A percentile compares a stretch with the other conserved stretches of the same genome.
phyloP scores from a whole-genome alignment of 257 asterid genomes.

The Nicotiana undulata region DNA sequence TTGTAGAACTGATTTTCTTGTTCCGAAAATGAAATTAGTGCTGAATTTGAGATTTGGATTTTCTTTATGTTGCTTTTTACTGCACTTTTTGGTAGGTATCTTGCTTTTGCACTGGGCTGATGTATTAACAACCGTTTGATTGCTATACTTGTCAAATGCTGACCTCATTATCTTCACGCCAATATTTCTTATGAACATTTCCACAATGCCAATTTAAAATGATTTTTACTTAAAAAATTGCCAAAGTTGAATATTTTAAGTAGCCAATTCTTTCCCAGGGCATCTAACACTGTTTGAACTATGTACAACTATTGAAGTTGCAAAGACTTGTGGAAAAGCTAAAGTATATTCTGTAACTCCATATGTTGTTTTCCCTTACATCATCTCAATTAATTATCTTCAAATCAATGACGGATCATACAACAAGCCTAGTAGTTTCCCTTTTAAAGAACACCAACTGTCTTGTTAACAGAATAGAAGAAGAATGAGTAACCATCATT shows the following conservation, averaged over 20 bases:
- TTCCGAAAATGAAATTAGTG: background rate
- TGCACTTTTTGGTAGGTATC: background rate
- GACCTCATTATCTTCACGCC: background rate
- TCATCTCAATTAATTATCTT: background rate
- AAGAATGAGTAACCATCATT: background rate
- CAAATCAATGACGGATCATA: background rate
- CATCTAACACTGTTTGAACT: background rate
- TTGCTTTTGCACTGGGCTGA: background rate
- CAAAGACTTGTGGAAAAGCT: background rate
- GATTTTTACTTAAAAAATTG: background rate
- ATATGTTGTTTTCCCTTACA: background rate
- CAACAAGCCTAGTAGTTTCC: background rate
- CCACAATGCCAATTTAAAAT: background rate
- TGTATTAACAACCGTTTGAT: background rate
- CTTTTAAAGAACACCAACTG: background rate
- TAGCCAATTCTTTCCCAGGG: background rate
- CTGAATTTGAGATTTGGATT: background rate
- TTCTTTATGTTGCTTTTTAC: background rate
- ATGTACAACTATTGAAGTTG: background rate
- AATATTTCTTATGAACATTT: too few species aligned
- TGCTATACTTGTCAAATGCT: background rate
- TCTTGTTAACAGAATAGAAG: background rate
- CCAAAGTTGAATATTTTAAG: background rate
- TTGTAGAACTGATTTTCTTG: background rate
- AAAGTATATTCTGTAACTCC: background rate